Percentiles rank a stretch among this genome's conserved stretches.
Evolutionary conservation across 2,329 filamentous ascomycete species (phyloP).

Genomic region (Fusarium sp.): DNA sequence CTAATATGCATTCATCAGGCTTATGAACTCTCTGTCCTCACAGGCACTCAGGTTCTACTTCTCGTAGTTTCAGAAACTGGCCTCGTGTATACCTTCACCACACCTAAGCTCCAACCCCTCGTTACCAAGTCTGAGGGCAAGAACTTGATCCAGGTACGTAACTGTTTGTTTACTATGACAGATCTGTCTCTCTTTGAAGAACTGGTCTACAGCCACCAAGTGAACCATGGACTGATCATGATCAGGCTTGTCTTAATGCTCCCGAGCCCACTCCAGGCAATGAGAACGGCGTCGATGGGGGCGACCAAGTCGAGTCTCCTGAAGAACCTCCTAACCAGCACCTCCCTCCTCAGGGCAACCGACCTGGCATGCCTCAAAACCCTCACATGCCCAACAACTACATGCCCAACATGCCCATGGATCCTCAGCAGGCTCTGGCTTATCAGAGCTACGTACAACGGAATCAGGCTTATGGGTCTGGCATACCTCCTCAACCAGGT

Average conservation of each 20-base stretch:
- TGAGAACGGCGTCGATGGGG: conserved; percentile 83
- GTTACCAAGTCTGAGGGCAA: conserved; percentile 99
- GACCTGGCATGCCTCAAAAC: conserved; percentile 74
- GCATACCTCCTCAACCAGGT: conserved; percentile 80
- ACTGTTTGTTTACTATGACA: background rate
- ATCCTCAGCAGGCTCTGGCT: conserved; percentile 81
- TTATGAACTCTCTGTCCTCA: conserved; percentile 96
- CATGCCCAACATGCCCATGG: conserved; percentile 74
- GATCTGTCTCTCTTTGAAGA: background rate
- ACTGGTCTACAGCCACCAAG: background rate
- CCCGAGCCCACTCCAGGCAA: conserved; percentile 86
- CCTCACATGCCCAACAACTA: conserved; percentile 73
- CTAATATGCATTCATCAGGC: conserved; percentile 68
- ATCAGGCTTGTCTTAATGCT: conserved; percentile 94
- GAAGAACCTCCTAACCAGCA: conserved; percentile 86
- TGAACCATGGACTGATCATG: conserved; percentile 25
- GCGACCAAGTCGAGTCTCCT: conserved; percentile 85
- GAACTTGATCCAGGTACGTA: conserved; percentile 94
- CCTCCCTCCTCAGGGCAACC: conserved; percentile 70
- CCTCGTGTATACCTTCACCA: conserved; percentile 98
- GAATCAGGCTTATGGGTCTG: conserved; percentile 75
- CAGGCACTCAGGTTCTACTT: conserved; percentile 95
- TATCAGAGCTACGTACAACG: conserved; percentile 88
- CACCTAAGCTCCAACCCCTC: conserved; percentile 95
- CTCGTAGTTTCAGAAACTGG: conserved; percentile 98